These are phyloP conservation scores for Stephania cephalantha DNA, from an alignment of 164 flowering plant genomes.

Conservation along the genomic window DNA sequence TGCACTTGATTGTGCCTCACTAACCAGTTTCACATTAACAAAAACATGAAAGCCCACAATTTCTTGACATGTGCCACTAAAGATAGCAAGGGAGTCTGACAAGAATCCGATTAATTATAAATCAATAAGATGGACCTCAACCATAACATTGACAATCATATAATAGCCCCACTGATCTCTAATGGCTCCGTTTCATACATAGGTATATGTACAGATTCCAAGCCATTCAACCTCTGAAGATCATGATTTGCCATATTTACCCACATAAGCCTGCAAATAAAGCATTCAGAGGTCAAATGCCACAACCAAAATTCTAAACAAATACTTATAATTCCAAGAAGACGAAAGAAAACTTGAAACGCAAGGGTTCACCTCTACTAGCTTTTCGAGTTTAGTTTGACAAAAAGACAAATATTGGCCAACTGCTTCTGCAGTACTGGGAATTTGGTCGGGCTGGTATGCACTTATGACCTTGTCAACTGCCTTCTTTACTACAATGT, in stretches of 20 bases:
- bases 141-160: slow-evolving; percentile 3
- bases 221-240: slow-evolving; percentile 12
- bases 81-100: slow-evolving; percentile 5
- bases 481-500: slow-evolving; percentile 66
- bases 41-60: slow-evolving; percentile 9
- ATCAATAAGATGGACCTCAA: slow-evolving; percentile 7
- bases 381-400: slow-evolving; percentile 64
- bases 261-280: slow-evolving; percentile 73
- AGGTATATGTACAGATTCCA: slow-evolving; percentile 14
- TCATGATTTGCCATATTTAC: slow-evolving; percentile 56
- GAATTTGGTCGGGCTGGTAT: slow-evolving; percentile 55
- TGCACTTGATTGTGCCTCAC: slow-evolving; percentile 3
- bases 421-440: slow-evolving; percentile 45
- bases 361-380: slow-evolving; percentile 59
- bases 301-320: neutral
- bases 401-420: slow-evolving; percentile 61
- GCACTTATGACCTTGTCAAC: slow-evolving; percentile 78
- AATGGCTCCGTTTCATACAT: slow-evolving; percentile 7
- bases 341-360: neutral
- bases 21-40: slow-evolving; percentile 3
- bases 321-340: neutral
- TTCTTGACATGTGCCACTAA: neutral
- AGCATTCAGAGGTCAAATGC: slow-evolving; percentile 11
- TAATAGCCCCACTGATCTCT: slow-evolving; percentile 8
- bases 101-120: slow-evolving; percentile 9